Evolutionary conservation across 2,329 filamentous ascomycete species (phyloP).

Genomic region (Penicillium sp.): DNA sequence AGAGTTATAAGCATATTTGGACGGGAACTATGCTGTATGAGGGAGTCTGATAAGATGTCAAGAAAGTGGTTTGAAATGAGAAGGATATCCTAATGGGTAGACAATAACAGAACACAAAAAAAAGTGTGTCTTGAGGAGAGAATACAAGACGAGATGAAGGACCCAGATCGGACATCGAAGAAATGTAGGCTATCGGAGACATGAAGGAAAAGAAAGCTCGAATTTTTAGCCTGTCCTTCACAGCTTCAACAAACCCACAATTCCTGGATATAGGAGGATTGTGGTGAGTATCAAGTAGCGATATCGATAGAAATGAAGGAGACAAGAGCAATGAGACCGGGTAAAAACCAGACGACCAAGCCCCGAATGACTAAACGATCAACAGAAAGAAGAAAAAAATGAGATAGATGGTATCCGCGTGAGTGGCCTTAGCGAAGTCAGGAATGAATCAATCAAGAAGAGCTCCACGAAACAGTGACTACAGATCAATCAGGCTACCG

Average conservation of each 20-base stretch:
- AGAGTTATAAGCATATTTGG: neutral
- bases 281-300: neutral
- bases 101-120: constrained; percentile 17
- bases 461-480: constrained; percentile 11
- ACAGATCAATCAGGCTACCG: constrained; percentile 64
- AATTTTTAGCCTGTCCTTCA: neutral
- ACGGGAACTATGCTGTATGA: neutral
- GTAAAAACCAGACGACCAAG: constrained; percentile 7
- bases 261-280: neutral
- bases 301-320: neutral
- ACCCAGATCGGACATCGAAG: neutral
- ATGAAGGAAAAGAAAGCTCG: neutral
- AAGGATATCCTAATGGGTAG: constrained; percentile 29
- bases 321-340: neutral
- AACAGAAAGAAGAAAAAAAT: neutral
- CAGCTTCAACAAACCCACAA: neutral
- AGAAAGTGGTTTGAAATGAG: constrained; percentile 20
- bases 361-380: neutral
- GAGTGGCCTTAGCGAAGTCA: constrained; percentile 4
- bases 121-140: neutral
- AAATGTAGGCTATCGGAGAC: neutral
- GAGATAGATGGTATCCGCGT: constrained; percentile 10
- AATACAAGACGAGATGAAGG: constrained; percentile 4
- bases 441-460: constrained; percentile 1
- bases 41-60: constrained; percentile 9